Evolutionary conservation across 345 rosid genomes (phyloP).

Genomic region (Ailanthus altissimus): DNA sequence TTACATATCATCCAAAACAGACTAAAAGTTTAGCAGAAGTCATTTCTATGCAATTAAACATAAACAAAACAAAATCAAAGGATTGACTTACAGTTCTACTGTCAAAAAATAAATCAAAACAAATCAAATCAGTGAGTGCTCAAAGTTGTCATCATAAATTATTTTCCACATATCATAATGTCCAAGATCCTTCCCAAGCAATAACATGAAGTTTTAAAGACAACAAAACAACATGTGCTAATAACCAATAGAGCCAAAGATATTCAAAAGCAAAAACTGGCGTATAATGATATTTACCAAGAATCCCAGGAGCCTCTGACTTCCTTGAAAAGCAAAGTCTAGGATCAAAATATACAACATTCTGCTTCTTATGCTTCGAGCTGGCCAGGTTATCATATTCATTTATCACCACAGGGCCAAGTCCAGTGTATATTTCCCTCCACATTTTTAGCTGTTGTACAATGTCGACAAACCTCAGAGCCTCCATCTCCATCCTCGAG

Average conservation of each 20-base stretch:
- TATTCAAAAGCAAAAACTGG: neutral
- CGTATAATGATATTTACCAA: slow-evolving; percentile 36
- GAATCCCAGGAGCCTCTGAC: slow-evolving; percentile 33
- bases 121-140: neutral
- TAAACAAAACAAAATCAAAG: neutral
- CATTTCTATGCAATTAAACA: neutral
- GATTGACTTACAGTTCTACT: slow-evolving; percentile 1
- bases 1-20: neutral
- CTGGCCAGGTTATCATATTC: slow-evolving; percentile 56
- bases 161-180: neutral
- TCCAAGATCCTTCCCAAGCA: neutral
- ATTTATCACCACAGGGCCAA: slow-evolving; percentile 45
- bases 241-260: neutral
- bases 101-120: slow-evolving; percentile 3
- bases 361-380: slow-evolving; percentile 46
- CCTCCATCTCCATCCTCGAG: slow-evolving; percentile 67
- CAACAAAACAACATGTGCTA: neutral
- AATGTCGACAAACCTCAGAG: slow-evolving; percentile 61
- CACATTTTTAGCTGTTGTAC: slow-evolving; percentile 63
- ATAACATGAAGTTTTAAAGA: neutral
- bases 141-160: neutral
- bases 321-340: slow-evolving; percentile 22
- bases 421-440: slow-evolving; percentile 53
- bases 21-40: slow-evolving; percentile 4
- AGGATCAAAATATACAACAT: slow-evolving; percentile 29